These are phyloP conservation scores for Phanerochaete carnosa DNA, from an alignment of 768 basidiomycete genomes.

Conservation along the genomic window DNA sequence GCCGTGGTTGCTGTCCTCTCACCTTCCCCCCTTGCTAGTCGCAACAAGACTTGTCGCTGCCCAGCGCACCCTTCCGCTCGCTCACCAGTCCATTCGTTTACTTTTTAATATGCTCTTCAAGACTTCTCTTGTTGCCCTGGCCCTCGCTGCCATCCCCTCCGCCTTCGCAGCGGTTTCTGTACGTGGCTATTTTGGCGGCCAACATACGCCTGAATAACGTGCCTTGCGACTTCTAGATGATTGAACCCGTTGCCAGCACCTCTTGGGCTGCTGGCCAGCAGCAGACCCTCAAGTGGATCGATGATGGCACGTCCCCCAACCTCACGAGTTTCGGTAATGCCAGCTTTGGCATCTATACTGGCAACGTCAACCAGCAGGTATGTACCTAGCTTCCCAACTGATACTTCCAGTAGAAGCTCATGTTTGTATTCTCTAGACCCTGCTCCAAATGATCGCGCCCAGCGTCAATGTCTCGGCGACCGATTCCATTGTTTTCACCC, in stretches of 20 bases:
- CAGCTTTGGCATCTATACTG: constrained; percentile 58
- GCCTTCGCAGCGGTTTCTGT: constrained; percentile 59
- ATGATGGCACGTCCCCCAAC: constrained; percentile 44
- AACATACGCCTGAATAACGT: neutral
- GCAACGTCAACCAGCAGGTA: constrained; percentile 63
- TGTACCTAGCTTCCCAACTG: neutral
- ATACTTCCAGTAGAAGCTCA: neutral
- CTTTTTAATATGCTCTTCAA: constrained; percentile 45
- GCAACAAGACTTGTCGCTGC: constrained; percentile 12
- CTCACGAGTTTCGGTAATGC: constrained; percentile 50
- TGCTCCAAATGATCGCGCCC: constrained; percentile 47
- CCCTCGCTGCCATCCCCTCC: constrained; percentile 45
- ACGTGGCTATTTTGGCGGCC: constrained; percentile 22
- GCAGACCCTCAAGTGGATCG: constrained; percentile 56
- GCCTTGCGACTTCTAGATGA: constrained; percentile 42
- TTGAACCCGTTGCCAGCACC: constrained; percentile 46
- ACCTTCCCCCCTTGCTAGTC: constrained; percentile 2
- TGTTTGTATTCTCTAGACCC: constrained; percentile 38
- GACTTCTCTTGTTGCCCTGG: constrained; percentile 44
- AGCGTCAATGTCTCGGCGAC: constrained; percentile 51
- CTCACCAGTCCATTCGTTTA: constrained; percentile 33
- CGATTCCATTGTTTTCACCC: constrained; percentile 30
- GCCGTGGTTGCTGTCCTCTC: neutral
- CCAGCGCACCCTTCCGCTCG: constrained; percentile 33
- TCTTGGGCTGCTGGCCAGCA: constrained; percentile 47